phyloP scores from a whole-genome alignment of 1,284 basidiomycete species.

The Neolentinus lepideus region DNA sequence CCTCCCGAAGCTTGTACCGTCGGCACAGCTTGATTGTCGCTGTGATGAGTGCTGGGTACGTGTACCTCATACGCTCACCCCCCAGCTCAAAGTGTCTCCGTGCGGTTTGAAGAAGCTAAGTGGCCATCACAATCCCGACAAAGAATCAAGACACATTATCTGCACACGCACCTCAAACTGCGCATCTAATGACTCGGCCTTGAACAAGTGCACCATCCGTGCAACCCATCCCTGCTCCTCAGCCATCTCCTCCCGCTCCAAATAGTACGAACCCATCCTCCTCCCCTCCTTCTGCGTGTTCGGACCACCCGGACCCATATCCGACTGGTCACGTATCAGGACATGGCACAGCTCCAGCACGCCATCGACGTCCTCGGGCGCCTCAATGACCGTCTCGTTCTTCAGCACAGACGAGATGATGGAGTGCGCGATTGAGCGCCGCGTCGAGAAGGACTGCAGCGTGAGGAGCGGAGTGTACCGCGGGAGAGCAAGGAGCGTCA shows the following conservation, averaged over 20 bases:
- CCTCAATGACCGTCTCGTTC: conserved; percentile 90
- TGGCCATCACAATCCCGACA: conserved; percentile 2
- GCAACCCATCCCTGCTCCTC: conserved; percentile 98
- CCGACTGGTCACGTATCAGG: conserved; percentile 83
- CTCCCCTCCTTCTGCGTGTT: conserved; percentile 42
- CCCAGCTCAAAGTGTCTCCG: conserved; percentile 83
- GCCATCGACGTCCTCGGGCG: conserved; percentile 86
- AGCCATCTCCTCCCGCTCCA: conserved; percentile 82
- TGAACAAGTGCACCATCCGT: conserved; percentile 91
- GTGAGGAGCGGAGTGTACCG: conserved; percentile 78
- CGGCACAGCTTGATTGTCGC: conserved; percentile 86
- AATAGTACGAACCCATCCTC: conserved; percentile 41
- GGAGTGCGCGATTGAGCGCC: conserved; percentile 86
- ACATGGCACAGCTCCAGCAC: conserved; percentile 89
- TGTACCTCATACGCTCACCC: conserved; percentile 91
- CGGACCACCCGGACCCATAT: conserved; percentile 35
- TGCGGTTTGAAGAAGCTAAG: conserved; percentile 81
- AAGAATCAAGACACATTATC: conserved; percentile 3
- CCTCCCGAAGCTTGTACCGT: conserved; percentile 76
- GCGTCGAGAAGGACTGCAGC: conserved; percentile 82
- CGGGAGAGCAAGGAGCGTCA: conserved; percentile 89
- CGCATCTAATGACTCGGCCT: conserved; percentile 72
- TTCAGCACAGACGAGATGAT: conserved; percentile 89
- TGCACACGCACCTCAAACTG: conserved; percentile 73
- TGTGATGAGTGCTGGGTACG: conserved; percentile 90